Evolutionary conservation across 108 stramenopile species (phyloP), one percentile per base, ranked within the genome.

Genomic region (Schizochytrium sp.): DNA sequence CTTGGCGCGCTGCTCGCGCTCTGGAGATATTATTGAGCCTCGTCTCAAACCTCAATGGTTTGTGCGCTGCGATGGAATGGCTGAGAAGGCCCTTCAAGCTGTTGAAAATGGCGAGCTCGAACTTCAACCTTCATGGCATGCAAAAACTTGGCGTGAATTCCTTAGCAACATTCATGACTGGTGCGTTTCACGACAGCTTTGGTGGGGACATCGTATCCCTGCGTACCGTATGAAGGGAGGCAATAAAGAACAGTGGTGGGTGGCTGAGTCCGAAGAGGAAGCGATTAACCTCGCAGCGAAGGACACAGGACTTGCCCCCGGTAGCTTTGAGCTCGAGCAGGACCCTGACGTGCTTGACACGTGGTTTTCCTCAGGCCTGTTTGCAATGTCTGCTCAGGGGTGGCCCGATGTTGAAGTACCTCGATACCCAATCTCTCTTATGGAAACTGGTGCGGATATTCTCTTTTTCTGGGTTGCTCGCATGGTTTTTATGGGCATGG

Each of bases 381-480:
- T 98, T 97, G 98, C 98, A 15, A 97, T 98, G 83, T 96, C 98
- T 3, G 98, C 98, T 1, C 95, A 98, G 55, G 98, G 98, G 2
- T 94, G 93, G 93, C 93, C 55, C 2, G 55, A 28, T 15, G 47
- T 5, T 46, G 4, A 3, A 4, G 10, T 55, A 10, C 53, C 89
- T 88, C n/a, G 88, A 91, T 99, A 98, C 89, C 98, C 99, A 44
- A 94, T 95, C 40, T 95, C 97, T 3, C 96, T 95, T 87, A 93
- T 99, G 87, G 99, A 99, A 92, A 99, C 99, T 3, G 99, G 99
- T 19, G 97, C 98, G 88, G 99, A 99, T 93, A 99, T 99, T 89
- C 89, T 99, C 5, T 99, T 99, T 93, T 99, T 99, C 91, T 99
- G 99, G 99, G 99, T 99, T n/a, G 99, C 99, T 49, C 94, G 98